These are phyloP conservation scores for Phialocephala sp. DNA, from an alignment of 2,329 filamentous ascomycete genomes.

Conservation along the genomic window DNA sequence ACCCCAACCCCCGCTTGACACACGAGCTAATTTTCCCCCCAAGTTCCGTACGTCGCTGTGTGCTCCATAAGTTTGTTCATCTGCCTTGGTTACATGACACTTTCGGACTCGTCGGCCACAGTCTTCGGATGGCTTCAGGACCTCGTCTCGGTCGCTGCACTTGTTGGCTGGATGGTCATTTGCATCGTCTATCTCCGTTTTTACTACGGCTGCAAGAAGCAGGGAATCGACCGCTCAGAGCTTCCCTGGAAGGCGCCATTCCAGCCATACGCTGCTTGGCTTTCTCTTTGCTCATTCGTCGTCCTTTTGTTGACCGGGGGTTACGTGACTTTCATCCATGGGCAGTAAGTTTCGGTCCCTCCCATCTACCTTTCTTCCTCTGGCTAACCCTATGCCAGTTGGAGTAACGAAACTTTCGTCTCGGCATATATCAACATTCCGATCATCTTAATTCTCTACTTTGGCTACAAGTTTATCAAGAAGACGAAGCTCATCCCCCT, in stretches of 20 bases:
- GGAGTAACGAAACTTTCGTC: slow-evolving; percentile 61
- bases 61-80: slow-evolving; percentile 61
- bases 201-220: slow-evolving; percentile 58
- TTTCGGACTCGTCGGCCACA: slow-evolving; percentile 58
- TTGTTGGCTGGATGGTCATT: slow-evolving; percentile 69
- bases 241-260: slow-evolving; percentile 61
- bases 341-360: slow-evolving; percentile 43
- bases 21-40: neutral
- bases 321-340: slow-evolving; percentile 66
- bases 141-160: slow-evolving; percentile 65
- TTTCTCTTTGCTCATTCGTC: slow-evolving; percentile 56
- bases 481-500: slow-evolving; percentile 50
- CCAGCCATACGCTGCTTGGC: slow-evolving; percentile 63
- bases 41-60: slow-evolving; percentile 59
- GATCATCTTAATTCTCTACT: slow-evolving; percentile 58
- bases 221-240: slow-evolving; percentile 55
- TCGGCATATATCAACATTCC: slow-evolving; percentile 70
- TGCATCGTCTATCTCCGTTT: slow-evolving; percentile 64
- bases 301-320: slow-evolving; percentile 66
- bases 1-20: neutral
- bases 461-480: slow-evolving; percentile 60
- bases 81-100: slow-evolving; percentile 74
- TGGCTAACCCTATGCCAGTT: slow-evolving; percentile 47
- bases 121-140: slow-evolving; percentile 73
- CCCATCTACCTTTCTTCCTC: neutral